Evolutionary conservation across 257 asterid genomes (phyloP).

Genomic region (Nicotiana attenuata): DNA sequence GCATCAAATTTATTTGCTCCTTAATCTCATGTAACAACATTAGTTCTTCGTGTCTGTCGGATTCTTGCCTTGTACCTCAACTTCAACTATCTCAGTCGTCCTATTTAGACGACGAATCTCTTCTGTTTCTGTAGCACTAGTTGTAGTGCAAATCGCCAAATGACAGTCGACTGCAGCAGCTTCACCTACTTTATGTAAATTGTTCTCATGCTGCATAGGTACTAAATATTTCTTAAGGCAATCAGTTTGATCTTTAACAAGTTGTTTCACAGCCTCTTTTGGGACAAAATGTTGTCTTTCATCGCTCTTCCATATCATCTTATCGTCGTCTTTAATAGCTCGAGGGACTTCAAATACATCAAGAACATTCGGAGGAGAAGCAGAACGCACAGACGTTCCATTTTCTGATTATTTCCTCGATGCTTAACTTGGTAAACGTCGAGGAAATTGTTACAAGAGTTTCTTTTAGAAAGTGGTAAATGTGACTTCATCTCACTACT

Average conservation of each 20-base stretch:
- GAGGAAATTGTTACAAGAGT: constrained; percentile 11
- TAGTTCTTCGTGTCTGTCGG: constrained; percentile 41
- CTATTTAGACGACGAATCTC: constrained; percentile 19
- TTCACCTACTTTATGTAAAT: constrained; percentile 30
- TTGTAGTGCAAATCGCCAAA: constrained; percentile 25
- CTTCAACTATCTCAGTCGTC: constrained; percentile 34
- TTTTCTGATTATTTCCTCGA: constrained; percentile 10
- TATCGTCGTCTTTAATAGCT: constrained; percentile 26
- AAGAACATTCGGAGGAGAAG: constrained; percentile 41
- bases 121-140: constrained; percentile 21
- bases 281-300: constrained; percentile 21
- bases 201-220: constrained; percentile 31
- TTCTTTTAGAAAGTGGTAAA: constrained; percentile 28
- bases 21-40: constrained; percentile 58
- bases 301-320: constrained; percentile 10
- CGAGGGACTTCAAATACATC: constrained; percentile 95
- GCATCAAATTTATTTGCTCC: constrained; percentile 43
- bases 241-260: constrained; percentile 39
- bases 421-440: constrained; percentile 19
- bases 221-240: constrained; percentile 55
- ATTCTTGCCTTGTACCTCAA: constrained; percentile 15
- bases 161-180: constrained; percentile 28
- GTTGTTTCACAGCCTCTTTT: constrained; percentile 22
- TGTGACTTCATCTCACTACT: constrained; percentile 29
- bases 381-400: constrained; percentile 16